Conservation (phyloP, 768 basidiomycete genomes). For the Candolleomyces efflorescens region DNA sequence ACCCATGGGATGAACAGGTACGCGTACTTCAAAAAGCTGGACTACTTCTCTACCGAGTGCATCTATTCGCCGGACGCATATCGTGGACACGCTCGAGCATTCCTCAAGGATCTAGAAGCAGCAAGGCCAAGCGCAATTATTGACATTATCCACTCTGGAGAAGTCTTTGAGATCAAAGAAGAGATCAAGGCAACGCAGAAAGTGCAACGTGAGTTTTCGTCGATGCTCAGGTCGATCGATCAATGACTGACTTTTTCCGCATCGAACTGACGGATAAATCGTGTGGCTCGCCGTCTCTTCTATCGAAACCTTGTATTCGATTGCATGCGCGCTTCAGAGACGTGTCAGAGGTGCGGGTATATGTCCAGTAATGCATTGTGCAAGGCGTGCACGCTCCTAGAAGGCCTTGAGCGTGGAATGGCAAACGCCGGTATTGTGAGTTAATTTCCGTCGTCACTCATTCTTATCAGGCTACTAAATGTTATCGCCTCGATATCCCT, state of each 20-base stretch:
- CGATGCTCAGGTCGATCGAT: conserved; percentile 2
- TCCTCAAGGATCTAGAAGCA: conserved; percentile 94
- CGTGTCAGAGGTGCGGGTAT: conserved; percentile 88
- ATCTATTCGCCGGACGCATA: conserved; percentile 99
- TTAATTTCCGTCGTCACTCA: conserved; percentile 13
- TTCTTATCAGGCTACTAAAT: conserved; percentile 2
- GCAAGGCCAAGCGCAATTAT: conserved; percentile 94
- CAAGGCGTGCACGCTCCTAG: conserved; percentile 87
- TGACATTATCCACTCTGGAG: conserved; percentile 96
- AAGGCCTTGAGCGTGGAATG: conserved; percentile 86
- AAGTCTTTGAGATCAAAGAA: conserved; percentile 83
- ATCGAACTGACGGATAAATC: neutral
- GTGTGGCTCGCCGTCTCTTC: neutral
- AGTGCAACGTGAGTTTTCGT: conserved; percentile 64
- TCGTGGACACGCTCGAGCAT: conserved; percentile 90
- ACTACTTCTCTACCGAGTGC: conserved; percentile 99
- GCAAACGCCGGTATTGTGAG: conserved; percentile 58
- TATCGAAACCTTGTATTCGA: conserved; percentile 2
- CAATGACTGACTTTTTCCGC: neutral
- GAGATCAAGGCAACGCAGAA: conserved; percentile 84
- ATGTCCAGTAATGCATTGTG: conserved; percentile 97
- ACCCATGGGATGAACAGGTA: conserved; percentile 56
- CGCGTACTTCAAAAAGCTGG: conserved; percentile 98
- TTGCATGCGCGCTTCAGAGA: conserved; percentile 49
- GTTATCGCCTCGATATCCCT: conserved; percentile 9